Evolutionary conservation across 257 asterid species (phyloP), one percentile per base, ranked within the genome.

Genomic region (Ligustrum vulgare): DNA sequence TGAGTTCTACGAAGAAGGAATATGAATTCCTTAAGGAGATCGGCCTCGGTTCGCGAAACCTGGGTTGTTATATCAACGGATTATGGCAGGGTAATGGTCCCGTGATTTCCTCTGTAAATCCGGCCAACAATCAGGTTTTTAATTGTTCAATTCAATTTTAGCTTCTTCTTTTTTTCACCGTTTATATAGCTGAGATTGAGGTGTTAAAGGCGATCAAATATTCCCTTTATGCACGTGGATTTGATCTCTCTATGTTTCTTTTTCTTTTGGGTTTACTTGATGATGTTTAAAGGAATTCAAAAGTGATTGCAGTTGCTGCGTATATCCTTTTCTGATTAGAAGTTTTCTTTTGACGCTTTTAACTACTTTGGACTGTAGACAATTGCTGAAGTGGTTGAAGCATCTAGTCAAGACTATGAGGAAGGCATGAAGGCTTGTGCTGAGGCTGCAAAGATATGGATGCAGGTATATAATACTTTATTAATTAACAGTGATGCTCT

Each of bases 71-170:
- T 74, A 87, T 91, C 45, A 84, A 87, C 72, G 99, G 97, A 28
- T 84, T 78, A 32, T 95, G 99, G 99, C 86, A 89, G 80, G 97
- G 91, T 81, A 87, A 67, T 37, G 99, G 99, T 39, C 90, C 94
- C 37, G 77, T 83, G 6, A 84, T 89, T 67, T 49, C 91, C 73
- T 73, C 97, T 32, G 81, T 89, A 6, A 93, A 84, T 82, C 97
- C 98, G 25, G 94, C 90, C 69, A 90, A 88, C 85, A 93, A 90
- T 41, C 47, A 41, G 47, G 47, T 41, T 41, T 41, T 41, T 41
- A 4, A 10, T 41, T 10, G 47, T 11, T 41, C 47, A 41, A 9
- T 67, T 67, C 35, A 2, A 5, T 35, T n/a, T 15, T 16, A 58
- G 3, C 22, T 12, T 41, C 41, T 41, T 62, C 75, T 2, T 6